These are phyloP conservation scores for Botrytis sinoallii DNA, from an alignment of 2,329 filamentous ascomycete genomes.

Conservation along the genomic window DNA sequence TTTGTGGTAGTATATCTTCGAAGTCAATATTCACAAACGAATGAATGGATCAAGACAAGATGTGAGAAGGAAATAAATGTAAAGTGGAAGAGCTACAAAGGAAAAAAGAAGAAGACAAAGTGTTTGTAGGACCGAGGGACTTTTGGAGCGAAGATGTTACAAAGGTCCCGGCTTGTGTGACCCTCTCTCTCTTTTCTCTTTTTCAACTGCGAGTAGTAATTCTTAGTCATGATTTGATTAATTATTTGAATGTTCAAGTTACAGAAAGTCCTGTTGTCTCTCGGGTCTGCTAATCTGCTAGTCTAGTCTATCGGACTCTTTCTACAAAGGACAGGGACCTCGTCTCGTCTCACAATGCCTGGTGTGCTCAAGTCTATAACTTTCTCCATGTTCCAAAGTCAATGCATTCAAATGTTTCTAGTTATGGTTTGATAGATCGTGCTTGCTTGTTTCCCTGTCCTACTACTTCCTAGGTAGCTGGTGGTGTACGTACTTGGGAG, in stretches of 20 bases:
- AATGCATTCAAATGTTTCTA: background rate
- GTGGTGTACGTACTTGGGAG: background rate
- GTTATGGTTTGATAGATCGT: background rate
- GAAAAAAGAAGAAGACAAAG: background rate
- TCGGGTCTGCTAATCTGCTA: background rate
- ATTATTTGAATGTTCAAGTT: background rate
- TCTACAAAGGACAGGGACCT: background rate
- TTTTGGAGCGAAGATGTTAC: background rate
- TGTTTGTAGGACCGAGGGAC: background rate
- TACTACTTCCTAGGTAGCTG: background rate
- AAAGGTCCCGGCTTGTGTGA: background rate
- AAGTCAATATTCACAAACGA: background rate
- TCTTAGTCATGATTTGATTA: background rate
- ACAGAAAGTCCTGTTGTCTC: background rate
- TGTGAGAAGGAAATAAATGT: background rate
- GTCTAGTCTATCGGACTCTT: background rate
- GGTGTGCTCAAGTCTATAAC: background rate
- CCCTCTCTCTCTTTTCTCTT: background rate
- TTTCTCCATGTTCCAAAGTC: slow-evolving; percentile 1
- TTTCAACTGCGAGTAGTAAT: background rate
- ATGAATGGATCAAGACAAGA: background rate
- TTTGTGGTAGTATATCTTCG: background rate
- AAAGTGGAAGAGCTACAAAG: background rate
- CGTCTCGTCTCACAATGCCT: background rate
- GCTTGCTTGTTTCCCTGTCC: background rate